phyloP scores from a whole-genome alignment of 139 green algal genomes.

The Asterochloris erici region DNA sequence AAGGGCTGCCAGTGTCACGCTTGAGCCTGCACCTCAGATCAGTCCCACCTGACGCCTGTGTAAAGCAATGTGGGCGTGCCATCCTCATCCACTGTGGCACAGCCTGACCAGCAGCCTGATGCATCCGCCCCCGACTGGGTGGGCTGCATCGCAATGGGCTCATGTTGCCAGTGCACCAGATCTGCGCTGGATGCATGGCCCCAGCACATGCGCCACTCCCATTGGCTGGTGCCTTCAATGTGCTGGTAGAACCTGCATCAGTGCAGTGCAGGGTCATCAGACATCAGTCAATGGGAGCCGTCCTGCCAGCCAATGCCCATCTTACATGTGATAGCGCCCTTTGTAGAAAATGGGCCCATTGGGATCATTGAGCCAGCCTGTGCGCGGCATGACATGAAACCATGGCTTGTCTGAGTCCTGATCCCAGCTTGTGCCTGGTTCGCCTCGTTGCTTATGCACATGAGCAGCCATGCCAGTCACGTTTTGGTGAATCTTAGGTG shows the following conservation, averaged over 20 bases:
- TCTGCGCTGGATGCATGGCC: constrained; percentile 30
- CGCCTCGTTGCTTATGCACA: neutral
- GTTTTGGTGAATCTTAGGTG: too few species aligned
- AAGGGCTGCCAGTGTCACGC: neutral
- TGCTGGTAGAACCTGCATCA: constrained; percentile 41
- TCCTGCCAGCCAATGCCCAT: neutral
- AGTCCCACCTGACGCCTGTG: constrained; percentile 27
- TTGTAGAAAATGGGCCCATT: constrained; percentile 41
- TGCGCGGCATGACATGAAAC: constrained; percentile 31
- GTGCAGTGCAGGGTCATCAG: neutral
- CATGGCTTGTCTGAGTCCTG: constrained; percentile 31
- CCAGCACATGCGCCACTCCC: constrained; percentile 32
- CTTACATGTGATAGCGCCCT: constrained; percentile 35
- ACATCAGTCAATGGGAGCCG: neutral
- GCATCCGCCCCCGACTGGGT: constrained; percentile 18
- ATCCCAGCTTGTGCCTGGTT: constrained; percentile 2
- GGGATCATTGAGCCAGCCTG: constrained; percentile 43
- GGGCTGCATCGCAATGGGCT: constrained; percentile 26
- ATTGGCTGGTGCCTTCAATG: constrained; percentile 22
- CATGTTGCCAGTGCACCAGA: constrained; percentile 27
- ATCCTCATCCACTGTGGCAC: constrained; percentile 12
- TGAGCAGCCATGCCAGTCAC: neutral
- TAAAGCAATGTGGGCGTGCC: constrained; percentile 21
- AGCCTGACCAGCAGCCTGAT: constrained; percentile 32
- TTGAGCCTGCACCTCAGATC: neutral